Evolutionary conservation across 148 eudicot species (phyloP).

Genomic region (Persicaria maculosa): DNA sequence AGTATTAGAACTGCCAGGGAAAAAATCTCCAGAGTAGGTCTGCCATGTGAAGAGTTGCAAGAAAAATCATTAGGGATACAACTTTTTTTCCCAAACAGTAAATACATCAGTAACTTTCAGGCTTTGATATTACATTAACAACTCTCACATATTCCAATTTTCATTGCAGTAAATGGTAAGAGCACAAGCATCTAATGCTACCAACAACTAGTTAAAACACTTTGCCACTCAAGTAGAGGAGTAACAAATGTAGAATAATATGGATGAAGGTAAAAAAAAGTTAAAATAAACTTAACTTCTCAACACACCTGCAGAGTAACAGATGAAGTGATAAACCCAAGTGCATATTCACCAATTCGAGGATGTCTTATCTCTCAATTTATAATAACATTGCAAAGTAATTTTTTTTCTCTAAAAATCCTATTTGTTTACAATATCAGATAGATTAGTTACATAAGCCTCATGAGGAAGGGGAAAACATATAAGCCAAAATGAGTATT

Average conservation of each 20-base stretch:
- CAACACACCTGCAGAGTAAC: conserved; percentile 59
- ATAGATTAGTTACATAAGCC: too few species aligned
- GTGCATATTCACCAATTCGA: conserved; percentile 77
- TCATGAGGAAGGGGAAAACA: too few species aligned
- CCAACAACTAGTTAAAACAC: not conserved
- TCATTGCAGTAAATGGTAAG: not conserved
- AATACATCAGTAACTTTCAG: not conserved
- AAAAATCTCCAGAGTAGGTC: conserved; percentile 58
- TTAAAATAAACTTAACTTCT: not conserved
- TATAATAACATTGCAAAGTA: too few species aligned
- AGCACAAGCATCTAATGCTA: not conserved
- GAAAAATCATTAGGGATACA: not conserved
- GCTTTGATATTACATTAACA: not conserved
- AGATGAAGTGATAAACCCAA: conserved; percentile 86
- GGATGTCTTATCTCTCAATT: conserved; percentile 52
- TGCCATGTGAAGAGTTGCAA: conserved; percentile 13
- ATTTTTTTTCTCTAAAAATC: too few species aligned
- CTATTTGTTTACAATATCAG: too few species aligned
- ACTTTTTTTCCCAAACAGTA: not conserved
- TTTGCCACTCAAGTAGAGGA: not conserved
- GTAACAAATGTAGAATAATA: not conserved
- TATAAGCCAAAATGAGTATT: too few species aligned
- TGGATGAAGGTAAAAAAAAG: not conserved
- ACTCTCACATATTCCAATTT: not conserved
- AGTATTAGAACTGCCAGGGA: too few species aligned